phyloP scores from a whole-genome alignment of 345 rosid species.

The Angophora floribunda region DNA sequence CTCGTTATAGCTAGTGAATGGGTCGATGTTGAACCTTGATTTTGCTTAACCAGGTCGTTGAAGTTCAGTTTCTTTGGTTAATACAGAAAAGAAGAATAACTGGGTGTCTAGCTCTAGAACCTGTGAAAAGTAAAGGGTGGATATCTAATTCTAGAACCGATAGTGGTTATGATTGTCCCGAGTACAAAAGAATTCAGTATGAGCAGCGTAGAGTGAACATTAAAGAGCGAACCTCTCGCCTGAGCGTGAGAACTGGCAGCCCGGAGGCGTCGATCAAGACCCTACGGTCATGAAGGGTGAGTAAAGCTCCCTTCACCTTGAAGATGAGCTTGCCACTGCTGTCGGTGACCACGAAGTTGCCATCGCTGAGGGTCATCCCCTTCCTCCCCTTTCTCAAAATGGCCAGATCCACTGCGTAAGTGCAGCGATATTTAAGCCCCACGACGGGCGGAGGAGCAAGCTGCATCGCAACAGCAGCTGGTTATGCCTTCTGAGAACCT shows the following conservation, averaged over 20 bases:
- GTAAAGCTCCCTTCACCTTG: conserved; percentile 4
- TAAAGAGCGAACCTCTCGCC: not conserved
- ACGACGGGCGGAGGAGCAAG: not conserved
- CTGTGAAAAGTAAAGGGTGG: not conserved
- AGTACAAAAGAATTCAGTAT: not conserved
- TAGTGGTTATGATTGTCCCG: not conserved
- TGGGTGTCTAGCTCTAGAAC: not conserved
- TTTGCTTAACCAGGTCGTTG: not conserved
- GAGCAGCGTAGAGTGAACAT: not conserved
- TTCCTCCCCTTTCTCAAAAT: conserved; percentile 6
- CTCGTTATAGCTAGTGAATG: not conserved
- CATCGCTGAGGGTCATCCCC: not conserved
- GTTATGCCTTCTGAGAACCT: not conserved
- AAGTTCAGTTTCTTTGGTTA: not conserved
- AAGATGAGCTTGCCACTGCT: conserved; percentile 10
- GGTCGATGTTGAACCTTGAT: not conserved
- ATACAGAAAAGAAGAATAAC: not conserved
- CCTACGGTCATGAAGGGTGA: not conserved
- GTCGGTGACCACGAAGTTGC: conserved; percentile 9
- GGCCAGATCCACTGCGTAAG: conserved; percentile 11
- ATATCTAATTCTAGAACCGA: not conserved
- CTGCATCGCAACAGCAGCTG: not conserved
- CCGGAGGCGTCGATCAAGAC: not conserved
- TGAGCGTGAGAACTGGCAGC: not conserved
- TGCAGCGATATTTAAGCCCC: conserved; percentile 3